Base-by-base conservation (phyloP, 805 yeast genomes). In the Starmera caribaea region DNA sequence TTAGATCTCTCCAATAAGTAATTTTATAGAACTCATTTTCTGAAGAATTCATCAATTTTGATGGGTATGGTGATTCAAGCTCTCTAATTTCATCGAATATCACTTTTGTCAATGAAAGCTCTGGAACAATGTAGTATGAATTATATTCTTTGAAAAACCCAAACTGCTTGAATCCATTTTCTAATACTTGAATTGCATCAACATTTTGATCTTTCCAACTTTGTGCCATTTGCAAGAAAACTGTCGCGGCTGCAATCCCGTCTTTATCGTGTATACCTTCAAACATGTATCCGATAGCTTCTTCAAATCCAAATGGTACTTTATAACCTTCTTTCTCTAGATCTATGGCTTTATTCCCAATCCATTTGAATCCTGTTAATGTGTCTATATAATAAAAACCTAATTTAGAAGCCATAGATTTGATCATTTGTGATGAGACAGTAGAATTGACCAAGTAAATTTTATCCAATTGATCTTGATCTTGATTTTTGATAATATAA, bases 321-420 rank as follows among this genome's bases (percentile, higher is more conserved):
- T 39, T 45, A 50, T 54, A 76, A 0, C 95, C 95, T 34, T 72
- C 56, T 0, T 54, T 45, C 46, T 82, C 87, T 37, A 85, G 63
- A 8, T 79, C 83, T 30, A 81, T 75, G 2, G 96, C 92, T 46
- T 76, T 74, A 55, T 90, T 90, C 4, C 97, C 98, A 30, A 90
- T 81, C 98, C 98, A 90, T 62, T 90, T 90, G 67, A 90, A 90
- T 1, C 98, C 98, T 1, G 97, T 90, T 41, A 90, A 68, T 0
- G 97, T 90, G 45, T 92, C 97, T 33, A 65, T 70, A 58, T 71
- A 83, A 35, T 73, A 65, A 54, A 81, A 80, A 0, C 81, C 80
- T 35, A 74, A 67, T 5, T 52, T 54, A 4, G 67, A 57, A 1
- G 96, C 92, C 78, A 88, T 76, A 3, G 79, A 63, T 9, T 65